Percentiles rank a stretch among this genome's conserved stretches.
These are phyloP conservation scores for Teratosphaeria zuluensis DNA, from an alignment of 2,329 filamentous ascomycete species.

Conservation along the genomic window DNA sequence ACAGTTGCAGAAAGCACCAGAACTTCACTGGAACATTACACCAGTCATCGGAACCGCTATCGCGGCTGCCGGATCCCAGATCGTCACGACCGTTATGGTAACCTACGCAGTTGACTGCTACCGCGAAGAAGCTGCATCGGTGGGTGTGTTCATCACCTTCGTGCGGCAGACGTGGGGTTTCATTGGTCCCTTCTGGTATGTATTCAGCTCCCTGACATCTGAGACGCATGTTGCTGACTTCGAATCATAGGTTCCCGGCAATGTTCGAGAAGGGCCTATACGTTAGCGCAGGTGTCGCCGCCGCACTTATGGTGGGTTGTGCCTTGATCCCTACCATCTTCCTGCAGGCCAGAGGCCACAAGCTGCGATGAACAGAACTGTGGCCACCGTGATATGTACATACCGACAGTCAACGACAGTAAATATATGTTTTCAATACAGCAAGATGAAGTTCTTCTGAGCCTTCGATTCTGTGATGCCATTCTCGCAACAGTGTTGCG, in stretches of 20 bases:
- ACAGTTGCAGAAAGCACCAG: slow-evolving; percentile 34
- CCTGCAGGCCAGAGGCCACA: slow-evolving; percentile 6
- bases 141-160: slow-evolving; percentile 49
- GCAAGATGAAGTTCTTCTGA: too few species aligned
- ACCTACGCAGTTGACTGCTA: slow-evolving; percentile 51
- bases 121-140: slow-evolving; percentile 38
- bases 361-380: not conserved
- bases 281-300: slow-evolving; percentile 26
- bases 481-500: too few species aligned
- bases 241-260: slow-evolving; percentile 20
- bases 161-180: slow-evolving; percentile 46
- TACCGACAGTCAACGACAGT: not conserved
- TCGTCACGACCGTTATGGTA: slow-evolving; percentile 44
- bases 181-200: slow-evolving; percentile 29
- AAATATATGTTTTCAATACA: not conserved
- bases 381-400: not conserved
- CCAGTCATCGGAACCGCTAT: slow-evolving; percentile 44
- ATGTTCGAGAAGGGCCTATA: slow-evolving; percentile 25
- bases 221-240: not conserved
- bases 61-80: slow-evolving; percentile 45
- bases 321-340: slow-evolving; percentile 10
- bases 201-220: not conserved
- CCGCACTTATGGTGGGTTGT: slow-evolving; percentile 16
- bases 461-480: too few species aligned
- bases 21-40: slow-evolving; percentile 43